phyloP scores from a whole-genome alignment of 1,284 basidiomycete species.

The Agaricales sp. region DNA sequence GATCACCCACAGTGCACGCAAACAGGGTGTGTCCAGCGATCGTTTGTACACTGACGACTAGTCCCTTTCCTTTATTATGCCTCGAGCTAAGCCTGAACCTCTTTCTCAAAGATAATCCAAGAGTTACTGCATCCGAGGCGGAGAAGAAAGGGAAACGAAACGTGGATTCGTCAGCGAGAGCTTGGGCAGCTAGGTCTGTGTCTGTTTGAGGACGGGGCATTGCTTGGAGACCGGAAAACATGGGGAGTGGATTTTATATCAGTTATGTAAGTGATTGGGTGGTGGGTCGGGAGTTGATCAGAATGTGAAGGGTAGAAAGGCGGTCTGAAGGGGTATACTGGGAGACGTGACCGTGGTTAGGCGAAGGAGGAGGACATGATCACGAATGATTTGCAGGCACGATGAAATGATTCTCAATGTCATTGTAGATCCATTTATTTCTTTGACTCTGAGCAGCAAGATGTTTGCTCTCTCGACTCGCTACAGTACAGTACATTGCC shows the following conservation, averaged over 20 bases:
- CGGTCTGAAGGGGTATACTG: too few relatives aligned
- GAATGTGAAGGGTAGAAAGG: too few relatives aligned
- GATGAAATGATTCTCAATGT: too few relatives aligned
- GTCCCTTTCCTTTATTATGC: constrained; percentile 65
- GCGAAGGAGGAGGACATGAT: background rate
- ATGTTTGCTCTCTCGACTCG: too few relatives aligned
- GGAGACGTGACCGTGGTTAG: background rate
- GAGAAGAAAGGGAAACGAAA: constrained; percentile 66
- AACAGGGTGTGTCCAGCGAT: constrained; percentile 71
- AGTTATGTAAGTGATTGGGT: background rate
- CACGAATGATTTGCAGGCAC: too few relatives aligned
- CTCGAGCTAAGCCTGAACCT: constrained; percentile 65
- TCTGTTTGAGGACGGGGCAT: constrained; percentile 50
- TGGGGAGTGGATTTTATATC: constrained; percentile 8
- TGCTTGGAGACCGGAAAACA: constrained; percentile 48
- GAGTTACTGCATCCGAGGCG: constrained; percentile 66
- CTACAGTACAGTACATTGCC: too few relatives aligned
- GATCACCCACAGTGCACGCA: constrained; percentile 70
- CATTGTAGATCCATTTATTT: too few relatives aligned
- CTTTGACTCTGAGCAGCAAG: too few relatives aligned
- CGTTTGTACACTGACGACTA: constrained; percentile 67
- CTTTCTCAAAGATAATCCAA: constrained; percentile 71
- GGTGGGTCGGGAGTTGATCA: background rate
- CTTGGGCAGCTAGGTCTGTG: constrained; percentile 59
- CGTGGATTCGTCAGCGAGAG: constrained; percentile 54